phyloP scores from a whole-genome alignment of 169 alveolate species.

The Plasmodium malariae region DNA sequence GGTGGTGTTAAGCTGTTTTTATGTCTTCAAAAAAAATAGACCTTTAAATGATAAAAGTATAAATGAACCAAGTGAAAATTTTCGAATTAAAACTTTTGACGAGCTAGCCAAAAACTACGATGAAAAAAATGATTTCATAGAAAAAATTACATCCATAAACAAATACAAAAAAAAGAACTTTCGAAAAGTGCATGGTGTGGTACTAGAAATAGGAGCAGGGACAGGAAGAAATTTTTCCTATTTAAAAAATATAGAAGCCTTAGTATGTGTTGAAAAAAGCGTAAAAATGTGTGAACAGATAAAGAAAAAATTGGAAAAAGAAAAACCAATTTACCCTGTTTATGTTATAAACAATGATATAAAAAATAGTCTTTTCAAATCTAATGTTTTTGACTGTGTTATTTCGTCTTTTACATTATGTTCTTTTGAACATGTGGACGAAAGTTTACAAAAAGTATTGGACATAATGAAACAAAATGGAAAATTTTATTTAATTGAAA shows the following conservation, averaged over 20 bases:
- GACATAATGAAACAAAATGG: conserved; percentile 81
- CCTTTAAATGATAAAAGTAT: conserved; percentile 44
- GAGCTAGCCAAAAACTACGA: conserved; percentile 72
- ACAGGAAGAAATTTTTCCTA: conserved; percentile 79
- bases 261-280: conserved; percentile 84
- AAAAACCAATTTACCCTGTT: conserved; percentile 84
- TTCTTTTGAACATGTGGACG: conserved; percentile 83
- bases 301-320: conserved; percentile 81
- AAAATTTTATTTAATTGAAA: conserved; percentile 80
- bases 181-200: conserved; percentile 83
- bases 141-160: conserved; percentile 61
- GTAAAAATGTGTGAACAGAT: conserved; percentile 83
- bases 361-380: conserved; percentile 75
- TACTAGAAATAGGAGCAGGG: conserved; percentile 87
- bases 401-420: conserved; percentile 85
- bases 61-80: conserved; percentile 49
- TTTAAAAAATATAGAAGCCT: conserved; percentile 79
- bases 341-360: conserved; percentile 82
- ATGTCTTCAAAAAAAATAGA: conserved; percentile 59
- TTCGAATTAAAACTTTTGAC: conserved; percentile 62
- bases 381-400: conserved; percentile 83
- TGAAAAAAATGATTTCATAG: conserved; percentile 75
- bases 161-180: conserved; percentile 76
- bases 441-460: conserved; percentile 76
- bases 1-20: conserved; percentile 50